Percentiles rank a stretch among this genome's conserved stretches.
Evolutionary conservation across 345 rosid species (phyloP).

Genomic region (Odontarrhena argentea): DNA sequence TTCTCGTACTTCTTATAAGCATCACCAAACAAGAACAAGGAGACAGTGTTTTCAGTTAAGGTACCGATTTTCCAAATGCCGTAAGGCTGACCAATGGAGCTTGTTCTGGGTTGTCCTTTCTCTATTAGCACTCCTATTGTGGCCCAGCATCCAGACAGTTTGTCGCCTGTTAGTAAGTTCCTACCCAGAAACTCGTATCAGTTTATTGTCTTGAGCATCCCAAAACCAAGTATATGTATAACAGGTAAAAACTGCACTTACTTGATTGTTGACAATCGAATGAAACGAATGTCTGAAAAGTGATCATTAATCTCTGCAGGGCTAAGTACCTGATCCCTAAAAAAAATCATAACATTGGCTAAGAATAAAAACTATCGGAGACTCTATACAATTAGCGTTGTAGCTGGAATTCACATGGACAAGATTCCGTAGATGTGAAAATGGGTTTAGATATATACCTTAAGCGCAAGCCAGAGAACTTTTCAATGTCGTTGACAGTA

Average conservation of each 20-base stretch:
- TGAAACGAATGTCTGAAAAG: constrained; percentile 78
- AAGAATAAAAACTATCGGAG: neutral
- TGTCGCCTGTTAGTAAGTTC: constrained; percentile 75
- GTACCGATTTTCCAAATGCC: constrained; percentile 73
- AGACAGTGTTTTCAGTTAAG: constrained; percentile 59
- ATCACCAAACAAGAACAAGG: constrained; percentile 91
- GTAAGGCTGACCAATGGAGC: constrained; percentile 75
- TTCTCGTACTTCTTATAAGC: constrained; percentile 60
- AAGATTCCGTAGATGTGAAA: neutral
- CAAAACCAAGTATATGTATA: neutral
- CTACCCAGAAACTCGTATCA: constrained; percentile 41
- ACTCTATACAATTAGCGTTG: neutral
- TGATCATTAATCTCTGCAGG: constrained; percentile 63
- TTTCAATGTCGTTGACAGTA: constrained; percentile 57
- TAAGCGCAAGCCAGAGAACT: constrained; percentile 80
- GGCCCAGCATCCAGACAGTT: constrained; percentile 84
- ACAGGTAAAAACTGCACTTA: constrained; percentile 34
- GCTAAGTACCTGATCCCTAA: constrained; percentile 65
- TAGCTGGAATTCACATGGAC: neutral
- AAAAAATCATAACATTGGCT: neutral
- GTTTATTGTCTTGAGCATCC: neutral
- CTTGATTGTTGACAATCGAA: constrained; percentile 70
- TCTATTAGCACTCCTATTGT: constrained; percentile 84
- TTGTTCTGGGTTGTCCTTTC: constrained; percentile 70
- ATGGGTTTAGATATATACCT: constrained; percentile 45